A percentile compares a stretch with the other conserved stretches of the same genome.
phyloP scores from a whole-genome alignment of 768 basidiomycete genomes.

The Naganishia vishniacii region DNA sequence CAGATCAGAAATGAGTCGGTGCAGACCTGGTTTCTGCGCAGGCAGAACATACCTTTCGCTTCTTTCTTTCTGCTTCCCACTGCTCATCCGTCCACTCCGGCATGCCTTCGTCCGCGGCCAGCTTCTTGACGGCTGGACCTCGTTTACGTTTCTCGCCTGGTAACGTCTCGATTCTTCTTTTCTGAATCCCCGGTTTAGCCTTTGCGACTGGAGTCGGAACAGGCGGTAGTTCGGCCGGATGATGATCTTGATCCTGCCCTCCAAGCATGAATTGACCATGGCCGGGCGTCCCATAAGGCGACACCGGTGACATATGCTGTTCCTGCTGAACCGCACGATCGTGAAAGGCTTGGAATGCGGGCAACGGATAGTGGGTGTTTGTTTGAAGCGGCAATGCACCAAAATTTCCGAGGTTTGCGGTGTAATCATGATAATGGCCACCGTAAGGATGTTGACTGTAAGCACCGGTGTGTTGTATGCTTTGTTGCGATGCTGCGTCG shows the following conservation, averaged over 20 bases:
- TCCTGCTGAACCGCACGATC: conserved; percentile 6
- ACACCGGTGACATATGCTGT: conserved; percentile 10
- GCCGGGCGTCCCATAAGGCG: conserved; percentile 11
- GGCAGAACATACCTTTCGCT: conserved; percentile 26
- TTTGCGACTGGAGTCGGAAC: conserved; percentile 7
- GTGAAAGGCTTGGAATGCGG: conserved; percentile 14
- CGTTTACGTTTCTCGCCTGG: conserved; percentile 22
- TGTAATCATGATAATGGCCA: conserved; percentile 6
- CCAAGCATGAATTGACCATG: conserved; percentile 10
- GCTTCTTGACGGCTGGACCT: conserved; percentile 28
- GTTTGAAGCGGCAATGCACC: conserved; percentile 10
- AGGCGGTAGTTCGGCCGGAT: conserved; percentile 17
- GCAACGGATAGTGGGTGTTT: conserved; percentile 10
- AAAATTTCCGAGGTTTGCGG: conserved; percentile 1
- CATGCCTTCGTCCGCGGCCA: conserved; percentile 20
- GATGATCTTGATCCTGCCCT: conserved; percentile 17
- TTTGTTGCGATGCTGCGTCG: conserved; percentile 3
- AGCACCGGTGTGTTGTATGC: conserved; percentile 2
- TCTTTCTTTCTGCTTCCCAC: conserved; percentile 29
- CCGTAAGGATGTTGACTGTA: conserved; percentile 8
- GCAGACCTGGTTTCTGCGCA: too few relatives aligned
- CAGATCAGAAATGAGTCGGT: too few relatives aligned
- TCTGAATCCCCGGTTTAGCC: conserved; percentile 6
- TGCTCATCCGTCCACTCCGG: conserved; percentile 29
- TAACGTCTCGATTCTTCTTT: conserved; percentile 9